A percentile compares a stretch with the other conserved stretches of the same genome.
Conservation (phyloP, 352 stramenopile species). For the Lagenidium giganteum region DNA sequence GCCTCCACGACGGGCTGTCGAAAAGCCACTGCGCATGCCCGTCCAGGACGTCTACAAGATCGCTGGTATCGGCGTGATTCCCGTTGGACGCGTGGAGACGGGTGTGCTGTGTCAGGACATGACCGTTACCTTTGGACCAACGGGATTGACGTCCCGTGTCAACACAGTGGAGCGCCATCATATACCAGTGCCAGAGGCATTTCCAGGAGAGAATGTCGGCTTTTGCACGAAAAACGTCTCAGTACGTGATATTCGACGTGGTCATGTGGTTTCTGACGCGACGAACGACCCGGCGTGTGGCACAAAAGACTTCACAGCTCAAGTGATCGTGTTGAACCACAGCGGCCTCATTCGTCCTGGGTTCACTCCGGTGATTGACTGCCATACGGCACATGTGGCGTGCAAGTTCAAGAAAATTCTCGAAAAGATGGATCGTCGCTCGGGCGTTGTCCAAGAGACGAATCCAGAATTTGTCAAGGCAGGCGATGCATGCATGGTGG, state of each 20-base stretch:
- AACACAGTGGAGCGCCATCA: slow-evolving; percentile 98
- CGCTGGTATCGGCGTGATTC: slow-evolving; percentile 94
- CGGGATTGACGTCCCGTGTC: slow-evolving; percentile 89
- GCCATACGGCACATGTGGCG: slow-evolving; percentile 96
- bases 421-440: slow-evolving; percentile 96
- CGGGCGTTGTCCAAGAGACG: slow-evolving; percentile 92
- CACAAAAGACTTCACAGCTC: slow-evolving; percentile 89
- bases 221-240: slow-evolving; percentile 98
- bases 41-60: slow-evolving; percentile 99
- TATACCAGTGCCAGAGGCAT: slow-evolving; percentile 87
- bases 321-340: slow-evolving; percentile 97
- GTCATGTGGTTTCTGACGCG: slow-evolving; percentile 92
- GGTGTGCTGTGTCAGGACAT: slow-evolving; percentile 95
- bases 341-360: slow-evolving; percentile 89
- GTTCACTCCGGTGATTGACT: slow-evolving; percentile 96
- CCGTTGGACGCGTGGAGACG: slow-evolving; percentile 96
- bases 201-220: slow-evolving; percentile 94
- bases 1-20: slow-evolving; percentile 85
- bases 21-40: slow-evolving; percentile 96
- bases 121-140: slow-evolving; percentile 87
- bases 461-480: slow-evolving; percentile 94
- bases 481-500: slow-evolving; percentile 95
- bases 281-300: slow-evolving; percentile 89
- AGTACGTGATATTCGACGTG: slow-evolving; percentile 92
- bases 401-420: slow-evolving; percentile 95